A percentile compares a stretch with the other conserved stretches of the same genome.
Evolutionary conservation across 2,329 filamentous ascomycete species (phyloP).

Genomic region (Aspergillus thermomutatus): DNA sequence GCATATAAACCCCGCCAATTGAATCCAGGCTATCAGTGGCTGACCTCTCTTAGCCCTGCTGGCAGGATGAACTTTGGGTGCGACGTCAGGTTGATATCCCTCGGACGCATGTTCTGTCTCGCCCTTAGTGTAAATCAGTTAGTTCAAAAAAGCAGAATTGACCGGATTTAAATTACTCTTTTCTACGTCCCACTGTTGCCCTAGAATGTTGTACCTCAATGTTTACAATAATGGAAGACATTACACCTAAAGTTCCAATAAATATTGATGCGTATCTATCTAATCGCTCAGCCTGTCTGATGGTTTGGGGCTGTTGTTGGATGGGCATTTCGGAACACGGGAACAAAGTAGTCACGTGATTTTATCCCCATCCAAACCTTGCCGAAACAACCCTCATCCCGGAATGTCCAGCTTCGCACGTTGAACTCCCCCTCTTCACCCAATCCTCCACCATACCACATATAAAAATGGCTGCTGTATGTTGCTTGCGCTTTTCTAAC

Average conservation of each 20-base stretch:
- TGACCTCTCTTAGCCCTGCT: conserved; percentile 20
- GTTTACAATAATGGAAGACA: not conserved
- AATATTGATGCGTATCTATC: not conserved
- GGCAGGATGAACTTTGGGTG: conserved; percentile 31
- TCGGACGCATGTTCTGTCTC: conserved; percentile 20
- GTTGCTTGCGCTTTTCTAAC: conserved; percentile 13
- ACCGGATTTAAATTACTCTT: conserved; percentile 12
- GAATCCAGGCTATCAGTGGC: conserved; percentile 22
- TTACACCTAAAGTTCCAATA: not conserved
- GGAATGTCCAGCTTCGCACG: conserved; percentile 34
- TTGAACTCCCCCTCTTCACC: conserved; percentile 30
- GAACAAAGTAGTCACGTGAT: conserved; percentile 28
- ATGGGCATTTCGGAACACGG: conserved; percentile 26
- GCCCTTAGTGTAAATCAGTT: conserved; percentile 37
- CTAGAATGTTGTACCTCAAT: not conserved
- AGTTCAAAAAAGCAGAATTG: conserved; percentile 30
- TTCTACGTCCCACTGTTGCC: not conserved
- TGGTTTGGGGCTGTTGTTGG: conserved; percentile 1
- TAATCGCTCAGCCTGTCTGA: not conserved
- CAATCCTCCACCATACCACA: conserved; percentile 23
- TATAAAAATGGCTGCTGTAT: conserved; percentile 44
- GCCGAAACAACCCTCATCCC: conserved; percentile 36
- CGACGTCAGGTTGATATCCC: conserved; percentile 25
- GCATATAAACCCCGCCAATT: conserved; percentile 55
- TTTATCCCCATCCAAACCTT: conserved; percentile 35